A percentile compares a stretch with the other conserved stretches of the same genome.
Evolutionary conservation across 768 basidiomycete species (phyloP).

Genomic region (Russula olivacea): DNA sequence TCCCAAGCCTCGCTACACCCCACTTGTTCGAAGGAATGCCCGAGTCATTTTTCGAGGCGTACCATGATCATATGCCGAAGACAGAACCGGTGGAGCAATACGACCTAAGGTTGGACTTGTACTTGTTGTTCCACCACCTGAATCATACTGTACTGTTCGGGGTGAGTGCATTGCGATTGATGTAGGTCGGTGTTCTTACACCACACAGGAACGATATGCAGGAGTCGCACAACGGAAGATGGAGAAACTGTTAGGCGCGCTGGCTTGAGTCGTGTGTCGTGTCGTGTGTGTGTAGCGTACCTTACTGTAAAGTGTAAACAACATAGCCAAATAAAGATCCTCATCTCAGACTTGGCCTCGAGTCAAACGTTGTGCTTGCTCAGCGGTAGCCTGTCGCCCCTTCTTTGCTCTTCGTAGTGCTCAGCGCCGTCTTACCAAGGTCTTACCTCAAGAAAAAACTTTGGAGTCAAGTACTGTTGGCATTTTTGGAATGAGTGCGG

Average conservation of each 20-base stretch:
- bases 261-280: conserved; percentile 21
- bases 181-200: not conserved
- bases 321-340: conserved; percentile 9
- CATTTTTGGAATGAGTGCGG: conserved; percentile 23
- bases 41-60: conserved; percentile 53
- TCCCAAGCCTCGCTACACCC: conserved; percentile 61
- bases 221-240: conserved; percentile 47
- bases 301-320: conserved; percentile 19
- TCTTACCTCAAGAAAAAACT: not conserved
- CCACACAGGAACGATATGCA: conserved; percentile 44
- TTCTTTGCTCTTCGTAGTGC: not conserved
- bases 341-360: too few species aligned
- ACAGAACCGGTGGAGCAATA: conserved; percentile 62
- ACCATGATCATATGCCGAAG: conserved; percentile 58
- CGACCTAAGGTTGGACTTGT: conserved; percentile 56
- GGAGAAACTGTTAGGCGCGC: conserved; percentile 37
- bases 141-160: conserved; percentile 79
- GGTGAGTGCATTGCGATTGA: conserved; percentile 39
- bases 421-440: not conserved
- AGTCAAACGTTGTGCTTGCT: not conserved
- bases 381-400: not conserved
- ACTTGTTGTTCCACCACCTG: conserved; percentile 75
- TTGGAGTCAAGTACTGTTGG: conserved; percentile 24
- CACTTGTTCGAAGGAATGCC: conserved; percentile 77
- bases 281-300: too few species aligned